These are phyloP conservation scores for Lolium multiflorum DNA, from an alignment of 176 grass and related monocot genomes.

Conservation along the genomic window DNA sequence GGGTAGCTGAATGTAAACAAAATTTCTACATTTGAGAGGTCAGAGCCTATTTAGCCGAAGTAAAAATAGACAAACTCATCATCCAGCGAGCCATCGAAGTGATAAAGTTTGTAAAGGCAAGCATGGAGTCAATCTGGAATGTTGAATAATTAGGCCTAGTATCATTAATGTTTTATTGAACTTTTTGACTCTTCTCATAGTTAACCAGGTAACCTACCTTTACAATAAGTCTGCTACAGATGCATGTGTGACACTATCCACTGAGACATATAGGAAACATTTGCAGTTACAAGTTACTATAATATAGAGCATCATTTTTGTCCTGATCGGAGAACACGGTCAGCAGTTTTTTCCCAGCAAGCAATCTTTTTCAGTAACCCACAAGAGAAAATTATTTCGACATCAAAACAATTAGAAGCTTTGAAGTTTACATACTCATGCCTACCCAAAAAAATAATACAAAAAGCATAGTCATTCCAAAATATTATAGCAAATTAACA, in stretches of 20 bases:
- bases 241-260: not conserved
- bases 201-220: conserved; percentile 11
- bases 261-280: conserved; percentile 4
- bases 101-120: conserved; percentile 4
- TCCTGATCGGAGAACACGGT: not conserved
- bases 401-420: not conserved
- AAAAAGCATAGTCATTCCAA: conserved; percentile 22
- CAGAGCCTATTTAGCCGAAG: not conserved
- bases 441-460: not conserved
- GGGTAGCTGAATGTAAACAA: not conserved
- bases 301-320: not conserved
- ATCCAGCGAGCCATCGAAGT: not conserved
- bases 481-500: conserved; percentile 14
- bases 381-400: not conserved
- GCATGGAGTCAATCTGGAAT: conserved; percentile 29
- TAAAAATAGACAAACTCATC: not conserved
- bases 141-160: not conserved
- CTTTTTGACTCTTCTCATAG: not conserved
- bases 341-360: not conserved
- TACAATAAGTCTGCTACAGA: not conserved
- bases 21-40: not conserved
- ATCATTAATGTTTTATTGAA: conserved; percentile 7
- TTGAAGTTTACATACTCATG: conserved; percentile 1
- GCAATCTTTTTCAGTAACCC: not conserved
- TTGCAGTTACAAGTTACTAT: conserved; percentile 18